A percentile compares a stretch with the other conserved stretches of the same genome.
These are phyloP conservation scores for Avena eriantha DNA, from an alignment of 176 grass and related monocot genomes.

Conservation along the genomic window DNA sequence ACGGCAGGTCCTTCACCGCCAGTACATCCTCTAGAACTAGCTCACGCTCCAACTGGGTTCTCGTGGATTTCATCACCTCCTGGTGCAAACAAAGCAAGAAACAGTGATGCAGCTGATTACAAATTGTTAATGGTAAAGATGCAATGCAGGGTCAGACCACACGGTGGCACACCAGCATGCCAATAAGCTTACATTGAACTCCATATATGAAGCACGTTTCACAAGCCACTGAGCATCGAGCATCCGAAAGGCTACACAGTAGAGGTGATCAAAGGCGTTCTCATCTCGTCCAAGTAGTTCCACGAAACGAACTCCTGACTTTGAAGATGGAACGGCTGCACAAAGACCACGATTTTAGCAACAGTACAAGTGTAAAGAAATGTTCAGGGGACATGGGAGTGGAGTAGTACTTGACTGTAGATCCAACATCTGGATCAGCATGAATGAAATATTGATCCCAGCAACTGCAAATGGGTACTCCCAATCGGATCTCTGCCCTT, in stretches of 20 bases:
- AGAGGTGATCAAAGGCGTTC: conserved; percentile 86
- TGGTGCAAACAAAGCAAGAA: conserved; percentile 39
- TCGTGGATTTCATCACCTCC: conserved; percentile 94
- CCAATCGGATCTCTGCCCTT: conserved; percentile 85
- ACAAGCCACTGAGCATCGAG: conserved; percentile 94
- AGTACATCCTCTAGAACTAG: conserved; percentile 70
- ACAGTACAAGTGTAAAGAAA: background rate
- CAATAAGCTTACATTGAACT: conserved; percentile 75
- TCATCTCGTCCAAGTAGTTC: conserved; percentile 74
- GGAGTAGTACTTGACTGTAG: conserved; percentile 66
- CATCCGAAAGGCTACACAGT: conserved; percentile 86
- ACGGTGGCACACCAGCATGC: background rate
- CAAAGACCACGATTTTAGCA: background rate
- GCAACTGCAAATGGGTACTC: conserved; percentile 98
- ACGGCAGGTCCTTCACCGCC: conserved; percentile 75
- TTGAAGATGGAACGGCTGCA: conserved; percentile 69
- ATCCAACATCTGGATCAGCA: conserved; percentile 94
- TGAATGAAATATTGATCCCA: conserved; percentile 97
- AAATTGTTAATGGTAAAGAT: background rate
- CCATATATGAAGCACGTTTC: conserved; percentile 94
- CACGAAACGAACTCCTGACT: conserved; percentile 76
- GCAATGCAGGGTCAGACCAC: background rate
- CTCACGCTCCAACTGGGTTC: conserved; percentile 82
- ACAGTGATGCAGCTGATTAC: background rate
- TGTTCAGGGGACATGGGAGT: background rate